Conservation (phyloP, 495 filamentous ascomycete genomes). For the Clohesyomyces aquaticus region DNA sequence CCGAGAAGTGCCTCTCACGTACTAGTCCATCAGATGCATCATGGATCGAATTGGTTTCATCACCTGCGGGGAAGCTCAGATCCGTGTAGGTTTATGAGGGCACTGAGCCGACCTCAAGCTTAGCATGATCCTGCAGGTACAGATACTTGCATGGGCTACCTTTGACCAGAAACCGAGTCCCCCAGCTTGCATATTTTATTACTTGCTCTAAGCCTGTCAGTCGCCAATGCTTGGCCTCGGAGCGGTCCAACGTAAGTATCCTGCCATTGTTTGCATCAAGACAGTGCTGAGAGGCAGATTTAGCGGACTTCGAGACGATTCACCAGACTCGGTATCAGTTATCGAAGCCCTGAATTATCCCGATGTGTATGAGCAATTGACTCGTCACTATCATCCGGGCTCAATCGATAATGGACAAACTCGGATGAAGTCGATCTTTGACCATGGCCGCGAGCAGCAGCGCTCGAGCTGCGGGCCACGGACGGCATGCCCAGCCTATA, state of each 20-base stretch:
- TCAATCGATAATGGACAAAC: not conserved
- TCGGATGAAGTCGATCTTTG: not conserved
- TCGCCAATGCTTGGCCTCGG: conserved; percentile 2
- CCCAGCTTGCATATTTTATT: not conserved
- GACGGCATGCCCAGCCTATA: conserved; percentile 12
- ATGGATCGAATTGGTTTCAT: not conserved
- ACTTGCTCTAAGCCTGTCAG: not conserved
- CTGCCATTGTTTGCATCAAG: not conserved
- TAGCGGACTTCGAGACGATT: not conserved
- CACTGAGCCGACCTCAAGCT: too few relatives aligned
- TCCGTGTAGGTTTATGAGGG: too few relatives aligned
- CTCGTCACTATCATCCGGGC: not conserved
- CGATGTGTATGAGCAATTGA: conserved; percentile 3
- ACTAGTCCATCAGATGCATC: not conserved
- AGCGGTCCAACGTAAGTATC: not conserved
- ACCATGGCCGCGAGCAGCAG: not conserved
- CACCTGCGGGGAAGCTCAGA: not conserved
- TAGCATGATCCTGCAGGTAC: not conserved
- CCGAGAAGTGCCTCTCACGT: not conserved
- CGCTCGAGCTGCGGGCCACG: conserved; percentile 6
- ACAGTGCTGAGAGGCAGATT: not conserved
- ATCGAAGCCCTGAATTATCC: not conserved
- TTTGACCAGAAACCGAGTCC: not conserved
- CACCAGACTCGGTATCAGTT: not conserved
- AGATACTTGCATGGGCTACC: too few relatives aligned